Evolutionary conservation across 352 stramenopile genomes (phyloP), one percentile per base, ranked within the genome.

Genomic region (Phytophthora brassicae): DNA sequence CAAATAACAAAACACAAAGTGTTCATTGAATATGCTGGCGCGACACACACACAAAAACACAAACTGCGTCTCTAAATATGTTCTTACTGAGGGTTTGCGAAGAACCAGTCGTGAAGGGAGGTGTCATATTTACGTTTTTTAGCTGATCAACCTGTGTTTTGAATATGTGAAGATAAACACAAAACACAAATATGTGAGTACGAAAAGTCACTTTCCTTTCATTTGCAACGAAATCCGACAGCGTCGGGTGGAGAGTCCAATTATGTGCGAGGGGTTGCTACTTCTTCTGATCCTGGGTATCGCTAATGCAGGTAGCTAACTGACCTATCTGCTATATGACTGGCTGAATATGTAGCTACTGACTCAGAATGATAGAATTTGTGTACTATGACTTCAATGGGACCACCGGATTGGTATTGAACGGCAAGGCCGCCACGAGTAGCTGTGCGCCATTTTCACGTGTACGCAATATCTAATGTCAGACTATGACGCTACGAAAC

Each of bases 351-450:
- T 22, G 12, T 26, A 20, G n/a, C 23, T 44, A 14, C n/a, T 44
- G 13, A 44, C 38, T 44, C 14, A 9, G 19, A 26, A n/a, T 45
- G 17, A 47, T 55, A 82, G 84, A 90, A 49, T 97, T 97, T 62
- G 77, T 92, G 11, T 97, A 92, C 61, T 84, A 90, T 42, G 79
- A 95, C 64, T 97, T 97, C 36, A 95, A 94, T 47, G 74, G 70
- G 29, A 96, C 88, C 6, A 83, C 70, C 3, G 90, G 88, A 0
- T 73, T 96, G 6, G 64, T 77, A 22, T 72, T 96, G 17, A 94
- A 93, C 59, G 90, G 90, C 28, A 73, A 86, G 33, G 81, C 86
- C 22, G 74, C 85, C 4, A 96, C 86, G 13, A 92, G 65, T 56
- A 92, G 75, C 58, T 97, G 90, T 50, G 68, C 64, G 11, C 78